Evolutionary conservation across 140 eudicot genomes (phyloP).

Genomic region (Flaveria floridana): DNA sequence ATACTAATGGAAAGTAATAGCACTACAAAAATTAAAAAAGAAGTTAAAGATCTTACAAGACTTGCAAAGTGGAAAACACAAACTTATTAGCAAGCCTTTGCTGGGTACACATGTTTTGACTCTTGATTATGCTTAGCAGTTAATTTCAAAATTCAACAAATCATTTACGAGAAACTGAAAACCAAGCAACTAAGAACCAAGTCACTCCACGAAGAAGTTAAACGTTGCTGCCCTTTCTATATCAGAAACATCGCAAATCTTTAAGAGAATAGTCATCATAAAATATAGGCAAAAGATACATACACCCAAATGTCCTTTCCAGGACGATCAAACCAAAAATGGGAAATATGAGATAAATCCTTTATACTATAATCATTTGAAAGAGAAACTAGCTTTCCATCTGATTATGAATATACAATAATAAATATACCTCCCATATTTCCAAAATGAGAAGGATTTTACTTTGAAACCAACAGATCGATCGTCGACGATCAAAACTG

Average conservation of each 20-base stretch:
- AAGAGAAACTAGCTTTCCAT: slow-evolving; percentile 20
- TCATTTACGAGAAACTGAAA: not conserved
- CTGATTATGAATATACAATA: slow-evolving; percentile 16
- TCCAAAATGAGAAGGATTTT: not conserved
- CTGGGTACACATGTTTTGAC: slow-evolving; percentile 3
- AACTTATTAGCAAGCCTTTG: not conserved
- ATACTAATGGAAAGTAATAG: slow-evolving; percentile 6
- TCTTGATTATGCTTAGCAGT: slow-evolving; percentile 17
- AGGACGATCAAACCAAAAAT: slow-evolving; percentile 1
- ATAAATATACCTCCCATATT: slow-evolving; percentile 36
- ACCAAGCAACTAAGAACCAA: slow-evolving; percentile 13
- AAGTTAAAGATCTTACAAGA: not conserved
- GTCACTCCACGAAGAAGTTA: not conserved
- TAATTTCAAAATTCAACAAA: slow-evolving; percentile 2
- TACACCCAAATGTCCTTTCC: slow-evolving; percentile 1
- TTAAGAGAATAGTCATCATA: slow-evolving; percentile 8
- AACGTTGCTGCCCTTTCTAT: slow-evolving; percentile 1
- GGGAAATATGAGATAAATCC: slow-evolving; percentile 15
- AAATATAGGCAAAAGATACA: slow-evolving; percentile 8
- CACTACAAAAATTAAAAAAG: not conserved
- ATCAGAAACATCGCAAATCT: slow-evolving; percentile 6
- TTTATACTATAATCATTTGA: slow-evolving; percentile 5
- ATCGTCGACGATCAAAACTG: slow-evolving; percentile 8
- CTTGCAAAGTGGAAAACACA: not conserved
- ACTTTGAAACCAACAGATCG: slow-evolving; percentile 20